Conservation (phyloP, 129 eudicot genomes). For the Pulicaria dysenterica region DNA sequence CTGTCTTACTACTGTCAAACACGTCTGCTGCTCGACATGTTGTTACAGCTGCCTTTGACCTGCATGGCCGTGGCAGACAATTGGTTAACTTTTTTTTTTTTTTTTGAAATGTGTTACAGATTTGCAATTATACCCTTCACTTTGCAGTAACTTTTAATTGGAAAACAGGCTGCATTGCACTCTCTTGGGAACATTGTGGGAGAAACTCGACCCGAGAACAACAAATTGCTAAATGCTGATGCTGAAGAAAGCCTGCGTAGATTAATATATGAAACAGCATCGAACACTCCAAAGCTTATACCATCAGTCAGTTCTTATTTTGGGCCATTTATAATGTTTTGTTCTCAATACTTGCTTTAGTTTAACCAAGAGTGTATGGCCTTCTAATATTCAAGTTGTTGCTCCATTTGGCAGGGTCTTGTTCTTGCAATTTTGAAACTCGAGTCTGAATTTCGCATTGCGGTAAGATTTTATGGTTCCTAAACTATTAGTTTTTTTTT, state of each 20-base stretch:
- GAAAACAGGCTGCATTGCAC: conserved; percentile 85
- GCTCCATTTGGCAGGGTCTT: conserved; percentile 64
- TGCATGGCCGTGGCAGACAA: conserved; percentile 83
- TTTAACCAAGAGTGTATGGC: neutral
- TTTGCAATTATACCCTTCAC: neutral
- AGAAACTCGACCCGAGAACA: conserved; percentile 64
- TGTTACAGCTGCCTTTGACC: conserved; percentile 68
- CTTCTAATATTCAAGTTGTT: conserved; percentile 5
- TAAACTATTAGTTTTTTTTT: neutral
- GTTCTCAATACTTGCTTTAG: neutral
- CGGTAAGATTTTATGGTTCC: conserved; percentile 48
- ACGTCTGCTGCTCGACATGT: conserved; percentile 69
- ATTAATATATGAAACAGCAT: conserved; percentile 73
- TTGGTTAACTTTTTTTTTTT: conserved; percentile 44
- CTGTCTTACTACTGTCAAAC: conserved; percentile 58
- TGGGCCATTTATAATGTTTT: neutral
- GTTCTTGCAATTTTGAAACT: conserved; percentile 79
- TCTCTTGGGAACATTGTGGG: conserved; percentile 83
- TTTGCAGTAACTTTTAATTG: conserved; percentile 19
- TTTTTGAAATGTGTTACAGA: conserved; percentile 7
- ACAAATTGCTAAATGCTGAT: conserved; percentile 43
- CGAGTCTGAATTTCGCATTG: conserved; percentile 76
- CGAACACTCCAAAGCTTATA: conserved; percentile 76
- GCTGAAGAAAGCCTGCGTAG: conserved; percentile 73
- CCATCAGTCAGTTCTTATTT: conserved; percentile 70